Base-by-base conservation (phyloP, 192 early-diverging fungal species). In the Jimgerdemannia lactiflua region DNA sequence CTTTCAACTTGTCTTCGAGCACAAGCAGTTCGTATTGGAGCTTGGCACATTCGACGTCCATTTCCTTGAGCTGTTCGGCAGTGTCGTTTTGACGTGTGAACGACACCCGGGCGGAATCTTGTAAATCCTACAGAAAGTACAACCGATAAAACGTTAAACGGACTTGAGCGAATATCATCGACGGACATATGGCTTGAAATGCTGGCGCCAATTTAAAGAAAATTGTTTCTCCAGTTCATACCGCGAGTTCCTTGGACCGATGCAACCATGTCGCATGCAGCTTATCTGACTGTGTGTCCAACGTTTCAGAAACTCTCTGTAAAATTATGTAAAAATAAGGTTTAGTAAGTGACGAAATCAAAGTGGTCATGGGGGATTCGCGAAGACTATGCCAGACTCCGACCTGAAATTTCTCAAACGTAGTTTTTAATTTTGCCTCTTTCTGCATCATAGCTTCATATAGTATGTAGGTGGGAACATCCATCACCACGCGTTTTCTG, bases 1-100 rank as follows among this genome's bases (percentile, higher is more conserved):
- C 85, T n/a, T 74, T 81, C 39, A 86, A 54, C 59, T 84, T 82
- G 69, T 84, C 82, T 18, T 80, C 81, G 66, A 86, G 43, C 39
- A 82, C 78, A 44, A 69, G 75, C 9, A 82, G 19, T 43, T 83
- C 82, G 70, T 86, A 86, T 44, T 77, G 78, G 4, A 86, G 59
- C 64, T 86, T 86, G 6, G 82, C 78, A 39, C 75, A 77, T 39
- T 78, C 65, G 3, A 72, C 75, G 43, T 82, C 78, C 19, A 84
- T 66, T 4, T 77, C 41, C 11, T 78, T 80, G 42, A 86, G 29
- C 42, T 42, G 11, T 44, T 65, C 42, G 14, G 75, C 76, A 4
- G 76, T 71, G 3, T 40, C 42, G 10, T 74, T 39, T 66, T 86
- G 82, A 29, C 78, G 75, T 3, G 75, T 72, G 17, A 81, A 65